A percentile compares a stretch with the other conserved stretches of the same genome.
These are phyloP conservation scores for Penicillium ochrochloron DNA, from an alignment of 495 filamentous ascomycete genomes.

Conservation along the genomic window DNA sequence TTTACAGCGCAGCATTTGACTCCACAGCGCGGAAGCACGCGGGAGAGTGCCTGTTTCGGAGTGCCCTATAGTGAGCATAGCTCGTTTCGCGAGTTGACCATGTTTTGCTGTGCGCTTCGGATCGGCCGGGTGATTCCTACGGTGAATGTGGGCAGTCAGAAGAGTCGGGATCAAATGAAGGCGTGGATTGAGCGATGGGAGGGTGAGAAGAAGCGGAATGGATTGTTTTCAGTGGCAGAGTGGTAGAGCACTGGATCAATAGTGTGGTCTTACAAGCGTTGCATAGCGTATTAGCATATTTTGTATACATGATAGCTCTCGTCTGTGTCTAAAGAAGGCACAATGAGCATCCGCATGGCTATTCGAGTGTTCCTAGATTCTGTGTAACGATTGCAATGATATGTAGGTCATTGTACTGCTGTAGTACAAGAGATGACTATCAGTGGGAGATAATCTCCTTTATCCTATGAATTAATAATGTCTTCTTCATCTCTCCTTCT, in stretches of 20 bases:
- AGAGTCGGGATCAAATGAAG: conserved; percentile 82
- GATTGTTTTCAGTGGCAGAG: conserved; percentile 57
- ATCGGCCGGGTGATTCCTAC: conserved; percentile 92
- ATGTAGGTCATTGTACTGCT: not conserved
- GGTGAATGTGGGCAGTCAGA: conserved; percentile 82
- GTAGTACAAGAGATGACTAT: not conserved
- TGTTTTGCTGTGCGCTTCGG: conserved; percentile 86
- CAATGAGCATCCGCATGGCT: not conserved
- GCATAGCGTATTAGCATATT: not conserved
- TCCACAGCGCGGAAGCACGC: conserved; percentile 78
- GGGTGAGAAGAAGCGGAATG: conserved; percentile 79
- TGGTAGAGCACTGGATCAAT: conserved; percentile 24
- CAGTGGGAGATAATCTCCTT: not conserved
- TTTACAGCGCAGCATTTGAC: conserved; percentile 69
- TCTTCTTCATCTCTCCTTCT: not conserved
- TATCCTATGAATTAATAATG: too few relatives aligned
- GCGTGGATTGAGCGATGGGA: conserved; percentile 88
- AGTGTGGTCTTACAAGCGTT: not conserved
- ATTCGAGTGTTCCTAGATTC: not conserved
- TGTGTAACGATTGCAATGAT: not conserved
- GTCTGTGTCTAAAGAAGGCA: not conserved
- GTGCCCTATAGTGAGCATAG: conserved; percentile 97
- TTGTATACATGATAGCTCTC: conserved; percentile 4
- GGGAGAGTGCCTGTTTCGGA: conserved; percentile 78
- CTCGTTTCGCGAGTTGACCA: conserved; percentile 88